Conservation (phyloP, 1,284 basidiomycete genomes). For the Inonotus hispidus region DNA sequence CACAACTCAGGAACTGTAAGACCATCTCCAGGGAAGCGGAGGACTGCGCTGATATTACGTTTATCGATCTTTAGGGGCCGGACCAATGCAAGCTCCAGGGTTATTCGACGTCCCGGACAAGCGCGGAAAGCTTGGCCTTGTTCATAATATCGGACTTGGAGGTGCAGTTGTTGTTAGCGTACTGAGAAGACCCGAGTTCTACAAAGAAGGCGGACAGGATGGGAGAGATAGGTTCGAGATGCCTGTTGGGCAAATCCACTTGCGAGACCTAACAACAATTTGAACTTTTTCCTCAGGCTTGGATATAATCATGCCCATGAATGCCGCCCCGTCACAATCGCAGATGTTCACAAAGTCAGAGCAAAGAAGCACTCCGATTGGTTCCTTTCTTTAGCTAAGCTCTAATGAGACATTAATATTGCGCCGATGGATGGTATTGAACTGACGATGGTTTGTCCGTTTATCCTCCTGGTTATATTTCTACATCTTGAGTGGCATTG, state of each 20-base stretch:
- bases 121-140: slow-evolving; percentile 73
- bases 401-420: too few relatives aligned
- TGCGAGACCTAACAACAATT: slow-evolving; percentile 6
- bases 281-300: slow-evolving; percentile 48
- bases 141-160: slow-evolving; percentile 82
- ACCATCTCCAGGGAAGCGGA: background rate
- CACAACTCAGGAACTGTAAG: slow-evolving; percentile 71
- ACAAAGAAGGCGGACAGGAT: slow-evolving; percentile 51
- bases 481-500: too few relatives aligned
- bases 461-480: too few relatives aligned
- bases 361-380: slow-evolving; percentile 49
- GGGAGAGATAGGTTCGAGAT: slow-evolving; percentile 54
- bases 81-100: slow-evolving; percentile 75
- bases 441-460: too few relatives aligned
- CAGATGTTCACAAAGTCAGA: slow-evolving; percentile 71
- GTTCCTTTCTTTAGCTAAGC: slow-evolving; percentile 33
- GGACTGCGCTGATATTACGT: background rate
- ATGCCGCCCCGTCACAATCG: slow-evolving; percentile 52
- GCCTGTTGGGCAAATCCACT: background rate
- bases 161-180: slow-evolving; percentile 74
- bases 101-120: slow-evolving; percentile 56
- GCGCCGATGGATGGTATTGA: too few relatives aligned
- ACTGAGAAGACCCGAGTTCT: slow-evolving; percentile 71
- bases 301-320: slow-evolving; percentile 79
- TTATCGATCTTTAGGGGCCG: slow-evolving; percentile 49